Evolutionary conservation across 805 yeast genomes (phyloP).

Genomic region (Saccharomycopsis vini): DNA sequence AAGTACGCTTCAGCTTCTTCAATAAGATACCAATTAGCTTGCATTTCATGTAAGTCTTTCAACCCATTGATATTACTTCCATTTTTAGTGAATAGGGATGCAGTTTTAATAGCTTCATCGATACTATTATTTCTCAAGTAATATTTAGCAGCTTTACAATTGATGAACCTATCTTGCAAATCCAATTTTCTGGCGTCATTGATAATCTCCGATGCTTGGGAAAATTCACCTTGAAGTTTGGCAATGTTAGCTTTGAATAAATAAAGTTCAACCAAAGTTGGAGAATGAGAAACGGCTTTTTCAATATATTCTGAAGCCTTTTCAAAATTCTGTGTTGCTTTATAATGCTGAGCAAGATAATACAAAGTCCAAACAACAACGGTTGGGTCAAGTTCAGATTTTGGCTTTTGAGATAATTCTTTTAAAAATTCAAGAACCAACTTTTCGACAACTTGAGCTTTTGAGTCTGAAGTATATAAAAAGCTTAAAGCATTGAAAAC

Average conservation of each 20-base stretch:
- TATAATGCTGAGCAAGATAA: conserved; percentile 71
- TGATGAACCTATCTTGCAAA: conserved; percentile 84
- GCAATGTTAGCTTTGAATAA: conserved; percentile 72
- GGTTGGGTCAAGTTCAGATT: conserved; percentile 27
- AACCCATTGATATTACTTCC: conserved; percentile 78
- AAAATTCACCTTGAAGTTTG: conserved; percentile 58
- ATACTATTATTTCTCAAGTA: conserved; percentile 65
- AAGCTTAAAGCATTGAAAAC: conserved; percentile 82
- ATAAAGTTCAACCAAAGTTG: conserved; percentile 77
- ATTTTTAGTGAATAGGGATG: conserved; percentile 77
- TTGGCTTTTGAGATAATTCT: conserved; percentile 13
- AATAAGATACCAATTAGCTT: conserved; percentile 79
- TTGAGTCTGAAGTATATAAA: conserved; percentile 42
- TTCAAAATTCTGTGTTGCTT: conserved; percentile 43
- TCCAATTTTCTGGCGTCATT: conserved; percentile 68
- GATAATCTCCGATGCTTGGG: conserved; percentile 56
- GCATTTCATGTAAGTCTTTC: conserved; percentile 79
- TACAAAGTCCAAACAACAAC: conserved; percentile 58
- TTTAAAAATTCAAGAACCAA: conserved; percentile 44
- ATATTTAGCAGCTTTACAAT: conserved; percentile 81
- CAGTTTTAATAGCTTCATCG: conserved; percentile 63
- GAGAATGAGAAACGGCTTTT: conserved; percentile 60
- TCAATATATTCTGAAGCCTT: conserved; percentile 52
- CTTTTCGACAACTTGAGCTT: conserved; percentile 37
- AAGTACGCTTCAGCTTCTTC: conserved; percentile 80